These are phyloP conservation scores for Graphiopsis chlorocephala DNA, from an alignment of 2,329 filamentous ascomycete species.

Conservation along the genomic window DNA sequence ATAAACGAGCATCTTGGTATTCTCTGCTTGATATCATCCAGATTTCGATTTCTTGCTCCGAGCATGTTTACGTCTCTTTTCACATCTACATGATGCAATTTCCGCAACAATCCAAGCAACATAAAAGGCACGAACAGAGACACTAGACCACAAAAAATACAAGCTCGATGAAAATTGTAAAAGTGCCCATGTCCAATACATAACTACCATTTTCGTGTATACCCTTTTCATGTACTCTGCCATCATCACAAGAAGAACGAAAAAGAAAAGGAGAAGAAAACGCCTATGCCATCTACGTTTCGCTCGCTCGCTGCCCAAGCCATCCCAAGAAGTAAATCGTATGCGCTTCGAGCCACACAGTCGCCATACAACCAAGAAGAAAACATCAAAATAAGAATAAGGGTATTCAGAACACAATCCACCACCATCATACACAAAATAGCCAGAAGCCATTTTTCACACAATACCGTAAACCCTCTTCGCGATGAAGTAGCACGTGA, in stretches of 20 bases:
- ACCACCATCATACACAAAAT: background rate
- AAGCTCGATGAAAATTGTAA: too few species aligned
- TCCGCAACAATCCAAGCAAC: too few species aligned
- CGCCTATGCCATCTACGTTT: background rate
- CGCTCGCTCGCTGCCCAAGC: background rate
- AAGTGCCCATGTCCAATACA: background rate
- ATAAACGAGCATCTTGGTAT: too few species aligned
- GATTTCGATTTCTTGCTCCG: too few species aligned
- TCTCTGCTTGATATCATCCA: too few species aligned
- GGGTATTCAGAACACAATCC: background rate
- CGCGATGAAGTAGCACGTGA: conserved; percentile 75
- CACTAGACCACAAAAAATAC: too few species aligned
- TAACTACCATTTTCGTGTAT: background rate
- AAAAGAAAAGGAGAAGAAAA: background rate
- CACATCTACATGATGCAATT: too few species aligned
- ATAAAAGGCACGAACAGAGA: too few species aligned
- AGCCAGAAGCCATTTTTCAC: conserved; percentile 33
- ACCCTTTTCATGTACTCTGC: background rate
- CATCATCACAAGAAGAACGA: background rate
- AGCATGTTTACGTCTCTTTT: too few species aligned
- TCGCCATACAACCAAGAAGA: background rate
- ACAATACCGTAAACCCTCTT: conserved; percentile 82
- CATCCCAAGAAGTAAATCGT: background rate
- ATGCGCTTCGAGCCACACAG: background rate
- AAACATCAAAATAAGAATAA: background rate